Conservation (phyloP, 805 yeast species). For the Myxozyma lipomycoides region DNA sequence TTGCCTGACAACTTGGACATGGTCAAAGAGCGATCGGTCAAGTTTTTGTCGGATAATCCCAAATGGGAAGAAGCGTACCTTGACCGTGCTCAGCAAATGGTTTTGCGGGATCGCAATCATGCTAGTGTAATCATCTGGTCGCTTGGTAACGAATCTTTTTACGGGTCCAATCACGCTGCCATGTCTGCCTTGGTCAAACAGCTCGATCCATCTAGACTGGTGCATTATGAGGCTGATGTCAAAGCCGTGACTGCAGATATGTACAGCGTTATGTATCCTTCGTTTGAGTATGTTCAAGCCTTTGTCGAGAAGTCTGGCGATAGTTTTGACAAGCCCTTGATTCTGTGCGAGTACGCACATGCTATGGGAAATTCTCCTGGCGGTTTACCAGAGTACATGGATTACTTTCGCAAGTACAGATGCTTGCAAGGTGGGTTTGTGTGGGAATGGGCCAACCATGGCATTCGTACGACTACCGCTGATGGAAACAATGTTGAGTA, state of each 20-base stretch:
- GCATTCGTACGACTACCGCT: constrained; percentile 28
- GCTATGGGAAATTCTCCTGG: constrained; percentile 45
- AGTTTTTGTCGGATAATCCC: constrained; percentile 36
- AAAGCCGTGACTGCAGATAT: constrained; percentile 36
- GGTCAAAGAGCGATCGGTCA: constrained; percentile 25
- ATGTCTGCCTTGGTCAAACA: constrained; percentile 35
- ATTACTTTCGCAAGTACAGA: constrained; percentile 35
- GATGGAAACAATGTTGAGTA: constrained; percentile 21
- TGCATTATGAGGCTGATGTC: constrained; percentile 40
- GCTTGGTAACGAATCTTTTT: constrained; percentile 41
- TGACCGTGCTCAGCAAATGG: constrained; percentile 37
- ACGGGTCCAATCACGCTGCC: constrained; percentile 36
- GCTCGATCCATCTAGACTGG: constrained; percentile 35
- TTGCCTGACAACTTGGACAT: constrained; percentile 12
- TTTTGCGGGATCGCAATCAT: constrained; percentile 38
- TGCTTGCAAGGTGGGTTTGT: constrained; percentile 40
- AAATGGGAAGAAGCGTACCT: constrained; percentile 39
- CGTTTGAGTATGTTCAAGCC: constrained; percentile 29
- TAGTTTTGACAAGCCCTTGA: constrained; percentile 34
- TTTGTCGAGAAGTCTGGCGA: constrained; percentile 27
- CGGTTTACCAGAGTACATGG: constrained; percentile 37
- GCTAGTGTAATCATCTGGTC: constrained; percentile 41
- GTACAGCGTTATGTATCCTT: constrained; percentile 38
- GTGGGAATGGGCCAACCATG: constrained; percentile 45
- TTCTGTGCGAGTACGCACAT: constrained; percentile 41